Percentiles rank a stretch among this genome's conserved stretches.
Conservation (phyloP, 2,329 filamentous ascomycete genomes). For the Chrysosporium queenslandicum region DNA sequence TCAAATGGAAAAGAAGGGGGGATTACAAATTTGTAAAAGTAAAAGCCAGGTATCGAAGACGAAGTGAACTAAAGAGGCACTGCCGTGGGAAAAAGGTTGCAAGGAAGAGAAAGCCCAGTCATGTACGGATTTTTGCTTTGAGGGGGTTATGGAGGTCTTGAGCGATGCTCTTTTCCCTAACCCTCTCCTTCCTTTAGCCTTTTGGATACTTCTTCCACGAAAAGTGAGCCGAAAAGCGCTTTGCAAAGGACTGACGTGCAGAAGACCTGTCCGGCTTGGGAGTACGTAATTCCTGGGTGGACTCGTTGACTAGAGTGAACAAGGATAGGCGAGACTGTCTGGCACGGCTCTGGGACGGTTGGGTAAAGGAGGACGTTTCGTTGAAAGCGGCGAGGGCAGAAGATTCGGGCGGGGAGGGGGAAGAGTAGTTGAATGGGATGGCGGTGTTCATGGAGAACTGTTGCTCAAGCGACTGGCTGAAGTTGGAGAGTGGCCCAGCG, state of each 20-base stretch:
- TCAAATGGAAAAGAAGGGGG: background rate
- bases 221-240: constrained; percentile 1
- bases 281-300: background rate
- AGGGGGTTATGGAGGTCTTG: no score
- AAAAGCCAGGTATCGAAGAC: no score
- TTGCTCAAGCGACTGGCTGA: background rate
- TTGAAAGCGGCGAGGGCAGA: no score
- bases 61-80: no score
- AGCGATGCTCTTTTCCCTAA: no score
- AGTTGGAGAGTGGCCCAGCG: background rate
- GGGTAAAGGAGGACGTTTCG: background rate
- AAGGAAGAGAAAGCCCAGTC: background rate
- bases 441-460: constrained; percentile 1
- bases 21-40: background rate
- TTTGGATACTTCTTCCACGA: constrained; percentile 6
- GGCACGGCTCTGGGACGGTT: background rate
- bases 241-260: background rate
- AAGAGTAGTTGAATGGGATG: background rate
- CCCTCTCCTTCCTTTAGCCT: background rate
- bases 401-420: no score
- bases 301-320: background rate
- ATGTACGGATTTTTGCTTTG: no score
- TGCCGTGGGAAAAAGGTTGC: background rate
- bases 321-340: background rate
- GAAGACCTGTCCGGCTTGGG: background rate